Base-by-base conservation (phyloP, 371 early-diverging fungal species). In the Rhizopus sp. region DNA sequence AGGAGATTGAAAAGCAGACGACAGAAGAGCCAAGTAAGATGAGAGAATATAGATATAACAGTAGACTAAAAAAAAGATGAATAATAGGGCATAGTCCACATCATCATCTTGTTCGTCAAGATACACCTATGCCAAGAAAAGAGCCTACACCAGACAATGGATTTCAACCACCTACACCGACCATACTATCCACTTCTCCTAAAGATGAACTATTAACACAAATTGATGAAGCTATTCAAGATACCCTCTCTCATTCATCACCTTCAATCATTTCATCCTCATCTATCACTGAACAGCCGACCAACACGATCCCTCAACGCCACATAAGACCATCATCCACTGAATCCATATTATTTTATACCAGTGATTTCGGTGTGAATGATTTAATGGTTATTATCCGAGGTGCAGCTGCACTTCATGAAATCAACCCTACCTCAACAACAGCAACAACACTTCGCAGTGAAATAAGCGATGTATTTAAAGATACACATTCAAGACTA, bases 311-410 rank as follows among this genome's bases (percentile, higher is more conserved):
- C 51, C 29, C 54, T 23, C 17, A 50, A 57, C 49, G 42, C 4
- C 15, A 15, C 4, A 31, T 32, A 9, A 35, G 65, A 12, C 66
- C 59, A 9, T 29, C 58, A 44, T 55, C 64, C 1, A 54, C 62
- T 12, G 70, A 77, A 39, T 80, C 80, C 23, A 59, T 68, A 60
- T 45, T 75, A n/a, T 73, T 73, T 30, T 70, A 68, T 37, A 46
- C 46, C 2, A 68, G 77, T 53, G 77, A 80, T 51, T 77, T 80
- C 64, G 77, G 80, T 33, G 69, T 80, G 67, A 73, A 80, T 38
- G 80, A 77, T 41, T 40, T 80, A 9, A 80, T 80, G 80, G 66
- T 73, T 1, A 53, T 80, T 17, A 75, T 80, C 34, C 66, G 80
- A 37, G 80, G 75, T 17, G 71, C 74, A 12, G 72, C 71, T 12